phyloP scores from a whole-genome alignment of 306 rosid genomes.

The Glycine soja region DNA sequence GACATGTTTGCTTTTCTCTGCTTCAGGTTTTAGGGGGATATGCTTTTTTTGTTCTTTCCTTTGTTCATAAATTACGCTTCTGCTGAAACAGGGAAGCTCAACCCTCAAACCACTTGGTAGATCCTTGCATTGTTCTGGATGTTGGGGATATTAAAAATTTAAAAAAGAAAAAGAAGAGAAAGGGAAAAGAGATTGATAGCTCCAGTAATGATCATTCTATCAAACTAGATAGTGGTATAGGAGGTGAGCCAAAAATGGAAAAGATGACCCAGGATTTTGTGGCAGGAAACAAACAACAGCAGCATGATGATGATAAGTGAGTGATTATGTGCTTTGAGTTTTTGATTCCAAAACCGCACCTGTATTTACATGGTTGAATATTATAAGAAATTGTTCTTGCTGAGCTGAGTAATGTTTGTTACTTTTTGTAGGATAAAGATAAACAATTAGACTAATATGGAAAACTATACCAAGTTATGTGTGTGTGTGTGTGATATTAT shows the following conservation, averaged over 20 bases:
- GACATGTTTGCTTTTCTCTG: slow-evolving; percentile 24
- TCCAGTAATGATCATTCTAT: slow-evolving; percentile 34
- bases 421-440: background rate
- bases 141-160: slow-evolving; percentile 42
- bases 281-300: slow-evolving; percentile 38
- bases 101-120: slow-evolving; percentile 22
- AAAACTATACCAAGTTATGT: no score
- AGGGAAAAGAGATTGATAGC: slow-evolving; percentile 44
- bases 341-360: background rate
- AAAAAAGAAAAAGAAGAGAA: slow-evolving; percentile 48
- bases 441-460: background rate
- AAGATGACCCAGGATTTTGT: slow-evolving; percentile 40
- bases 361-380: slow-evolving; percentile 11
- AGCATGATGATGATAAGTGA: slow-evolving; percentile 50
- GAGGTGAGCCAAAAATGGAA: slow-evolving; percentile 40
- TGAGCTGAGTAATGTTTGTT: background rate
- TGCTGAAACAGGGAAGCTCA: slow-evolving; percentile 47
- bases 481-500: no score
- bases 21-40: background rate
- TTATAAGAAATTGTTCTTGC: slow-evolving; percentile 13
- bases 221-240: slow-evolving; percentile 18
- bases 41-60: slow-evolving; percentile 3
- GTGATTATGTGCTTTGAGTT: slow-evolving; percentile 42
- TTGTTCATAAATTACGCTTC: slow-evolving; percentile 35
- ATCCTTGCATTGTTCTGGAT: slow-evolving; percentile 36